Evolutionary conservation across 2,329 filamentous ascomycete species (phyloP).

Genomic region (Fusarium hainanense): DNA sequence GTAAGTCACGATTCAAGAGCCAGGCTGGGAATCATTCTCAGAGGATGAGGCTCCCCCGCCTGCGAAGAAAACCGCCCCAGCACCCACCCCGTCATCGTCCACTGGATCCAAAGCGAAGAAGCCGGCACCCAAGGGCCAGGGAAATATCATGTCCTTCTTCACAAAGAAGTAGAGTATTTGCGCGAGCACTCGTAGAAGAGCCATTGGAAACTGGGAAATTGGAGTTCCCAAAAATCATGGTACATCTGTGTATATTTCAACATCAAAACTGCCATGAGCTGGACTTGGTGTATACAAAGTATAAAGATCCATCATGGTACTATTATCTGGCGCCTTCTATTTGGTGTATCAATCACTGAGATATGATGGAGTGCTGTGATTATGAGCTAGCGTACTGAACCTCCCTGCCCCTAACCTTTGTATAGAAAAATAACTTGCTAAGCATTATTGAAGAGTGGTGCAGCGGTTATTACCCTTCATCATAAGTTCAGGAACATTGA

Average conservation of each 20-base stretch:
- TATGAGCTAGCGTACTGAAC: not conserved
- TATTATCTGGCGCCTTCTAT: not conserved
- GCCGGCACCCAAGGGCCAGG: constrained; percentile 70
- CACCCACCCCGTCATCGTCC: constrained; percentile 56
- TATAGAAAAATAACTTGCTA: not conserved
- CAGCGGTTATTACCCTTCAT: not conserved
- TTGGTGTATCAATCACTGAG: not conserved
- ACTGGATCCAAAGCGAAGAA: constrained; percentile 67
- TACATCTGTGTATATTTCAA: not conserved
- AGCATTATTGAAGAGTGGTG: not conserved
- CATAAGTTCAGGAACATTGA: not conserved
- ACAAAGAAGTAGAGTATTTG: constrained; percentile 71
- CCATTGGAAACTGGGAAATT: not conserved
- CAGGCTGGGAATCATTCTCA: constrained; percentile 91
- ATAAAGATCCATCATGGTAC: not conserved
- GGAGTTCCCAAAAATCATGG: not conserved
- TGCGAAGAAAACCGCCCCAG: constrained; percentile 64
- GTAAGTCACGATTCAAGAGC: constrained; percentile 85
- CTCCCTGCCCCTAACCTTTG: not conserved
- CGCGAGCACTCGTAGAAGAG: not conserved
- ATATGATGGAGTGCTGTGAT: not conserved
- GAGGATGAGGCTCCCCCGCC: constrained; percentile 78
- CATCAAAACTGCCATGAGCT: not conserved
- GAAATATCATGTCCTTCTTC: constrained; percentile 94
- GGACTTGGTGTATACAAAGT: not conserved